Evolutionary conservation across 495 filamentous ascomycete species (phyloP).

Genomic region (Bryoglossum gracile): DNA sequence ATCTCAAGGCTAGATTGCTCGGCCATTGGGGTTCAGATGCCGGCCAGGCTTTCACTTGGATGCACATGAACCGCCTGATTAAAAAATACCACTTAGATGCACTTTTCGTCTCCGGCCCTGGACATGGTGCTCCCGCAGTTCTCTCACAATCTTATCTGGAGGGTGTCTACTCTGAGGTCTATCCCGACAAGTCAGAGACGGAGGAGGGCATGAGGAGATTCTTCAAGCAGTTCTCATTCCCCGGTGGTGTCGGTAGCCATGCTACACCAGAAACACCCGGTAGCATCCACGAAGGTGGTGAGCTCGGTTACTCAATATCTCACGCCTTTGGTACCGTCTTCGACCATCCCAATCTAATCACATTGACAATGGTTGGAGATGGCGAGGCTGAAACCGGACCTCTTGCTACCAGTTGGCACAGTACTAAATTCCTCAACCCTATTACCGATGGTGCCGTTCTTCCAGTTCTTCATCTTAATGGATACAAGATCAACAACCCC

Average conservation of each 20-base stretch:
- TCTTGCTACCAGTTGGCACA: slow-evolving; percentile 67
- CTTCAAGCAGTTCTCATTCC: slow-evolving; percentile 75
- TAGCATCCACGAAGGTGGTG: slow-evolving; percentile 65
- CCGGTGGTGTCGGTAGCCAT: slow-evolving; percentile 65
- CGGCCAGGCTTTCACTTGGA: slow-evolving; percentile 67
- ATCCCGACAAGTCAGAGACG: slow-evolving; percentile 58
- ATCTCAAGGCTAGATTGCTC: slow-evolving; percentile 61
- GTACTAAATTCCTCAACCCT: slow-evolving; percentile 68
- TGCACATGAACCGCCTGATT: slow-evolving; percentile 71
- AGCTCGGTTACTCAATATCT: slow-evolving; percentile 69
- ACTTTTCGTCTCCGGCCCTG: slow-evolving; percentile 64
- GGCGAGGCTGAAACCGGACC: slow-evolving; percentile 70
- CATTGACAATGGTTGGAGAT: slow-evolving; percentile 66
- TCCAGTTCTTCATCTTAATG: slow-evolving; percentile 69
- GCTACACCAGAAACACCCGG: slow-evolving; percentile 69
- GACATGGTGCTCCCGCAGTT: slow-evolving; percentile 64
- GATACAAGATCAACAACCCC: slow-evolving; percentile 77
- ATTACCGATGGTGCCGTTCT: slow-evolving; percentile 66
- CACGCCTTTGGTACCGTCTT: slow-evolving; percentile 69
- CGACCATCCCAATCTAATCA: slow-evolving; percentile 61
- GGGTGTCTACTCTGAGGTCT: slow-evolving; percentile 66
- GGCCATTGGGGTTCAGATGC: slow-evolving; percentile 71
- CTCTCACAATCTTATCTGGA: slow-evolving; percentile 68
- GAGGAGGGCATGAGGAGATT: slow-evolving; percentile 57
- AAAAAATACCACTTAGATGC: slow-evolving; percentile 66